Evolutionary conservation across 2,329 filamentous ascomycete genomes (phyloP).

Genomic region (Trichophyton verrucosum): DNA sequence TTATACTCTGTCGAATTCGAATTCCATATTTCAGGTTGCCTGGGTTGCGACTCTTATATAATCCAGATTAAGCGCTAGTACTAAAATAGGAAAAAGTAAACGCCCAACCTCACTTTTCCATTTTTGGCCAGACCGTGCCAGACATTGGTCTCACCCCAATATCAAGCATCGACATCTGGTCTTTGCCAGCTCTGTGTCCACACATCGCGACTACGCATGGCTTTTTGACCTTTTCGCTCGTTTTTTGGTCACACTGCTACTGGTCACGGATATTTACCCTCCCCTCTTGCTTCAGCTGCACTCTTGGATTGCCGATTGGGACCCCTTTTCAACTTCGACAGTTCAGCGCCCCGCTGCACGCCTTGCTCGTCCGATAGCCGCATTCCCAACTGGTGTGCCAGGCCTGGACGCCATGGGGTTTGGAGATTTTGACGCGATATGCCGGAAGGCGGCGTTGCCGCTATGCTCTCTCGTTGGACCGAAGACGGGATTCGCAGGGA

Average conservation of each 20-base stretch:
- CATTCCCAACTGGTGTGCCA: not conserved
- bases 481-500: constrained; percentile 45
- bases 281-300: not conserved
- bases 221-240: not conserved
- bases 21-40: not conserved
- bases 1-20: not conserved
- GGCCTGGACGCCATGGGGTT: constrained; percentile 57
- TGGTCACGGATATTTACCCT: too few species aligned
- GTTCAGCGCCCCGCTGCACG: not conserved
- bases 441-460: constrained; percentile 71
- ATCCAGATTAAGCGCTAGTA: not conserved
- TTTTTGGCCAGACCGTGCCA: not conserved
- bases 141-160: not conserved
- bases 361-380: not conserved
- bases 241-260: not conserved
- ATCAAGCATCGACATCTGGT: not conserved
- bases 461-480: constrained; percentile 77
- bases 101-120: constrained; percentile 1
- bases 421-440: constrained; percentile 80
- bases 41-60: not conserved
- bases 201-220: not conserved
- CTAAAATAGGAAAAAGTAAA: not conserved
- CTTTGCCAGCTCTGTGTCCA: not conserved
- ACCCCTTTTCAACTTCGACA: not conserved
- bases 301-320: not conserved